These are phyloP conservation scores for Kentomonas sorsogonicus DNA, from an alignment of 208 protist species.

Conservation along the genomic window DNA sequence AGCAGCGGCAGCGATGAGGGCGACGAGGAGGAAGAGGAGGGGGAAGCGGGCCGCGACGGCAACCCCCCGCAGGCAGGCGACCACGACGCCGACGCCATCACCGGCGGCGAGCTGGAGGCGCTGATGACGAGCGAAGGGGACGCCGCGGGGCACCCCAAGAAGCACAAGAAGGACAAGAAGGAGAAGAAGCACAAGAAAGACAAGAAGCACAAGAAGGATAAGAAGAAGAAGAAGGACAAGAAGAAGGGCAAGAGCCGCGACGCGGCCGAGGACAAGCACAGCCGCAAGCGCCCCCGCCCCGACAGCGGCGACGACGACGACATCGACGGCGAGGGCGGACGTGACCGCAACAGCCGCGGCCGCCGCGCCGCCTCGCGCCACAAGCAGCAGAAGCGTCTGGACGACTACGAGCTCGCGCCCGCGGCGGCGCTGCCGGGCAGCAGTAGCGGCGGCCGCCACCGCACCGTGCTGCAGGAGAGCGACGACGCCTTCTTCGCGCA, in stretches of 20 bases:
- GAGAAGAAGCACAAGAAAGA: conserved; percentile 13
- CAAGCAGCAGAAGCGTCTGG: conserved; percentile 21
- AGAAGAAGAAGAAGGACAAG: conserved; percentile 16
- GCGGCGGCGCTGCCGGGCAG: neutral
- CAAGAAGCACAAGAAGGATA: conserved; percentile 26
- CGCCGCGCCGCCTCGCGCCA: conserved; percentile 11
- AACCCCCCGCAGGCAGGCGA: too few relatives aligned
- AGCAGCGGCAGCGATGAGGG: conserved; percentile 10
- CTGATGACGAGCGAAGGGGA: conserved; percentile 3
- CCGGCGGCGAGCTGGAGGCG: conserved; percentile 10
- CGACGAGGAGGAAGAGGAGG: neutral
- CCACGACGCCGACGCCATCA: too few relatives aligned
- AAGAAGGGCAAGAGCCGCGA: conserved; percentile 18
- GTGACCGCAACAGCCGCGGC: conserved; percentile 13
- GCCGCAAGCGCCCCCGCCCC: neutral
- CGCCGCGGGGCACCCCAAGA: neutral
- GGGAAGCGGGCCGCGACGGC: neutral
- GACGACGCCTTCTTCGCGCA: conserved; percentile 10
- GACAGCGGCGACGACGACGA: conserved; percentile 2
- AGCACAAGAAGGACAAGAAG: neutral
- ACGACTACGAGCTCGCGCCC: conserved; percentile 20
- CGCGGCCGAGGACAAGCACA: neutral
- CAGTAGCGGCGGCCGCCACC: neutral
- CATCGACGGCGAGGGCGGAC: conserved; percentile 4
- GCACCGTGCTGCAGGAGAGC: conserved; percentile 1